Percentiles rank a stretch among this genome's conserved stretches.
Conservation (phyloP, 2,329 filamentous ascomycete genomes). For the Chalaropsis ovoidea region DNA sequence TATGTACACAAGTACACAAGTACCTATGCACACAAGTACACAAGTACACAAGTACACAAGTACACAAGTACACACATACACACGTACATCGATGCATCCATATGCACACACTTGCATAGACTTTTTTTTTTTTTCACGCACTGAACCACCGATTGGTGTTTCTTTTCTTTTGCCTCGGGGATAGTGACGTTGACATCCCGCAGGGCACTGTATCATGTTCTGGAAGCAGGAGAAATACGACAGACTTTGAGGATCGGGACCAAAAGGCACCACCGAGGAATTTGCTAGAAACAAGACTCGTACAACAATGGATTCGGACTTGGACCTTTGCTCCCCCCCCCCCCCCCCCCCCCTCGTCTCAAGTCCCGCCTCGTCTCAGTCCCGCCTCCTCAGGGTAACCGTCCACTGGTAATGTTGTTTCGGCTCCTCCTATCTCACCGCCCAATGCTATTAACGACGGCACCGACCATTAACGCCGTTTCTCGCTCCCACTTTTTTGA, state of each 20-base stretch:
- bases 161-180: neutral
- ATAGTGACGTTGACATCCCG: neutral
- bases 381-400: neutral
- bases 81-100: no score
- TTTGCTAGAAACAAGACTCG: neutral
- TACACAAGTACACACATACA: no score
- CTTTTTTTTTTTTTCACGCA: neutral
- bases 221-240: neutral
- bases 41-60: no score
- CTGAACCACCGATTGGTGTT: neutral
- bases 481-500: constrained; percentile 69
- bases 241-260: neutral
- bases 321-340: neutral
- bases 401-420: neutral
- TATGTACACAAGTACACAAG: no score
- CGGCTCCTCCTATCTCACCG: constrained; percentile 3
- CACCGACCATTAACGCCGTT: constrained; percentile 87
- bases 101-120: no score
- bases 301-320: neutral
- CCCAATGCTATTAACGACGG: constrained; percentile 54
- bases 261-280: neutral
- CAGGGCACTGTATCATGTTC: neutral
- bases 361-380: no score
- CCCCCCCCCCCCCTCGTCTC: no score
- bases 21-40: no score